Conservation (phyloP, 441 rosid species). For the Croton laevigatus region DNA sequence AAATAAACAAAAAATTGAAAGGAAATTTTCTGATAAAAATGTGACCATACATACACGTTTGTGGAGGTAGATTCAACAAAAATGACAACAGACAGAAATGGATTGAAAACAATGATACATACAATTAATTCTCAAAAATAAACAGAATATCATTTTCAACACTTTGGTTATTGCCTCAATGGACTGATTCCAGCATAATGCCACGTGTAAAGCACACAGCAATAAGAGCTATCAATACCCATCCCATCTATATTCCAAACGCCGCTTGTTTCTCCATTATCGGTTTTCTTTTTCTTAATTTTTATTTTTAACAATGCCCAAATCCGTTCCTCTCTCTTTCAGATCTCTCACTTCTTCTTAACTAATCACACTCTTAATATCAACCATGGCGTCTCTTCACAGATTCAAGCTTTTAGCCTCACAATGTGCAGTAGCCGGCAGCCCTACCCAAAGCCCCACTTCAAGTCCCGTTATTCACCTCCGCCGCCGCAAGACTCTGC, state of each 20-base stretch:
- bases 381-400: constrained; percentile 59
- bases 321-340: constrained; percentile 6
- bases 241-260: background rate
- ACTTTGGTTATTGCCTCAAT: background rate
- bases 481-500: constrained; percentile 79
- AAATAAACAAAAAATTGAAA: too few relatives aligned
- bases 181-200: background rate
- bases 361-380: background rate
- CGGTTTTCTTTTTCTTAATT: background rate
- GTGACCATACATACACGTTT: too few relatives aligned
- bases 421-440: constrained; percentile 53
- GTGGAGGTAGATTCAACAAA: too few relatives aligned
- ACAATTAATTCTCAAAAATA: background rate
- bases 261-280: background rate
- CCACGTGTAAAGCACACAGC: constrained; percentile 20
- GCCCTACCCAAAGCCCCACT: constrained; percentile 65
- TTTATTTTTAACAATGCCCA: background rate
- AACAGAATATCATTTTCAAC: background rate
- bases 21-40: too few relatives aligned
- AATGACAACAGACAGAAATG: too few relatives aligned
- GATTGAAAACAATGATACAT: background rate
- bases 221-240: background rate
- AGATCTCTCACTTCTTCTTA: constrained; percentile 15
- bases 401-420: constrained; percentile 70
- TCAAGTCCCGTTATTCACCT: constrained; percentile 67